phyloP scores from a whole-genome alignment of 768 basidiomycete species.

The Sistotremastrum niveocremeum region DNA sequence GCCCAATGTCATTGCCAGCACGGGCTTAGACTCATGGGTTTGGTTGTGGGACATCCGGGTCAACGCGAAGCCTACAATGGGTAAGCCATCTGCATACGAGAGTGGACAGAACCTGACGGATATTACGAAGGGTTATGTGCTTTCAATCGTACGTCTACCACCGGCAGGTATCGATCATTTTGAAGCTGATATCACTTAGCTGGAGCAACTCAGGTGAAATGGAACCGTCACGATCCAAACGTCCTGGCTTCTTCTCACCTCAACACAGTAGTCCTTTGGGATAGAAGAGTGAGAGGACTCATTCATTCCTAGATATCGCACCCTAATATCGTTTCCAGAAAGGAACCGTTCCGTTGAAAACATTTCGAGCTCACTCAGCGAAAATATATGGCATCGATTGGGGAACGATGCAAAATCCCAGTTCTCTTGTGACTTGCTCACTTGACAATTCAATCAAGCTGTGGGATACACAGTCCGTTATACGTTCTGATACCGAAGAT shows the following conservation, averaged over 20 bases:
- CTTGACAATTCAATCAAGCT: slow-evolving; percentile 32
- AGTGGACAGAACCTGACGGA: background rate
- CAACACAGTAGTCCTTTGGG: slow-evolving; percentile 86
- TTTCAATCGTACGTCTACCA: slow-evolving; percentile 32
- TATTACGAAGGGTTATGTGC: slow-evolving; percentile 35
- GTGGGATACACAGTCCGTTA: slow-evolving; percentile 25
- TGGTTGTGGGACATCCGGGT: slow-evolving; percentile 87
- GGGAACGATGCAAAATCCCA: slow-evolving; percentile 50
- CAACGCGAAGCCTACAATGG: slow-evolving; percentile 58
- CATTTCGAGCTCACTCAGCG: slow-evolving; percentile 69
- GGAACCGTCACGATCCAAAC: slow-evolving; percentile 81
- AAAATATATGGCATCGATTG: slow-evolving; percentile 99
- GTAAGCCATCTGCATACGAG: slow-evolving; percentile 14
- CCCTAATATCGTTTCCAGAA: slow-evolving; percentile 34
- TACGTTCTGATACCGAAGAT: background rate
- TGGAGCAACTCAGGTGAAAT: slow-evolving; percentile 91
- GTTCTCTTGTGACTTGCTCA: slow-evolving; percentile 45
- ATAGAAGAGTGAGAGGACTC: slow-evolving; percentile 55
- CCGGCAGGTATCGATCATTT: background rate
- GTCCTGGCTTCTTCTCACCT: slow-evolving; percentile 83
- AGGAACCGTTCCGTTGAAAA: slow-evolving; percentile 69
- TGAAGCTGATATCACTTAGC: slow-evolving; percentile 25
- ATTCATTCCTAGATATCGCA: too few species aligned
- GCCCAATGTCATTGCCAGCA: slow-evolving; percentile 77
- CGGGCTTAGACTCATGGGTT: slow-evolving; percentile 87